These are phyloP conservation scores for Saccharum spontaneum DNA, from an alignment of 176 grass and related monocot species.

Conservation along the genomic window DNA sequence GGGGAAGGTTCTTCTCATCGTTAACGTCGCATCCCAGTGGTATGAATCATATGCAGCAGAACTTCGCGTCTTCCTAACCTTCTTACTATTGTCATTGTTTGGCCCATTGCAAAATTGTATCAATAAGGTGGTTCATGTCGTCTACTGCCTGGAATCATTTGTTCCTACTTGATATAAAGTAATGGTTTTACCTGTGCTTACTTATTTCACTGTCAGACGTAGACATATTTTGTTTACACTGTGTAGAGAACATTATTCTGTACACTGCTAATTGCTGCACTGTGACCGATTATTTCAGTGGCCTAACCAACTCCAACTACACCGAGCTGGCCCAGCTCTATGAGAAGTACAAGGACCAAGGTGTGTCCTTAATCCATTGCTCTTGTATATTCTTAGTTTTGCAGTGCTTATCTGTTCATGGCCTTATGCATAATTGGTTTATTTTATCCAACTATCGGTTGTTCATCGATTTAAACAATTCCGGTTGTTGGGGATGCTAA, in stretches of 20 bases:
- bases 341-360: slow-evolving; percentile 81
- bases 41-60: slow-evolving; percentile 19
- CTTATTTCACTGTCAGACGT: slow-evolving; percentile 15
- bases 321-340: slow-evolving; percentile 85
- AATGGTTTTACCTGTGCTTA: neutral
- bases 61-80: neutral
- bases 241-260: neutral
- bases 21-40: slow-evolving; percentile 96
- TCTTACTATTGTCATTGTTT: neutral
- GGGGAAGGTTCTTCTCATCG: slow-evolving; percentile 85
- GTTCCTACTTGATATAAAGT: neutral
- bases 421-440: neutral
- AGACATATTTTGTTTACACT: neutral
- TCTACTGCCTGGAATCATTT: neutral
- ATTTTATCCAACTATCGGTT: neutral
- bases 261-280: slow-evolving; percentile 31
- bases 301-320: slow-evolving; percentile 94
- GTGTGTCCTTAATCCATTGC: slow-evolving; percentile 37
- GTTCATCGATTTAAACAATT: slow-evolving; percentile 5
- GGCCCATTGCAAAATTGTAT: neutral
- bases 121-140: neutral
- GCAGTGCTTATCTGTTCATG: neutral
- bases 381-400: slow-evolving; percentile 4
- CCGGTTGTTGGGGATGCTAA: neutral
- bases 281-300: slow-evolving; percentile 51